Base-by-base conservation (phyloP, 2,329 filamentous ascomycete species). In the Fusarium avenaceum region DNA sequence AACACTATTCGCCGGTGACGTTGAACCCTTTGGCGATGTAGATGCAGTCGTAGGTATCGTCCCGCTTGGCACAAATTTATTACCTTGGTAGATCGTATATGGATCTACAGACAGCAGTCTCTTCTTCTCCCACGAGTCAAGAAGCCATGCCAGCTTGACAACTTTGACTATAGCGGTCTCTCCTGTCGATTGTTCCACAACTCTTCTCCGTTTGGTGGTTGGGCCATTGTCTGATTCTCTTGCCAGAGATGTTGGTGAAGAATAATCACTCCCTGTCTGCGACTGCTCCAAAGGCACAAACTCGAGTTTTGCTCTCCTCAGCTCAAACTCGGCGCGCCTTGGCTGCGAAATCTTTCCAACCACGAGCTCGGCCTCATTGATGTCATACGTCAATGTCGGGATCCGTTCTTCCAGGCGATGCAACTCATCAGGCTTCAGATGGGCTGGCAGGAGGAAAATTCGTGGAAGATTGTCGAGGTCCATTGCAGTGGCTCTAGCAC, bases 261-360 rank as follows among this genome's bases (percentile, higher is more conserved):
- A 15, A 30, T 32, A 40, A 17, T 46, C 43, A 13, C 10, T 38
- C n/a, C 22, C 33, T 33, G 32, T 28, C n/a, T 45, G 63, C 8
- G 47, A 20, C 14, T 60, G 55, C 20, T 55, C 39, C 28, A 74
- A 24, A 8, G 75, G 87, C 55, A 87, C 82, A 0, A 89, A 88
- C 40, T 79, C 76, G 4, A 97, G 71, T 15, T 88, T 89, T 45
- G 87, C 85, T 8, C 87, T 85, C 53, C 92, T 85, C 63, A 98
- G 81, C 78, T 98, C 95, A 71, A 96, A 89, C 46, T 87, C 83
- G 1, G 93, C 93, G 19, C 95, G 86, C 72, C 88, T 86, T 67
- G 87, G 89, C 56, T 87, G 90, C 1, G 84, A 84, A 33, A 97
- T 85, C 69, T 89, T 92, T 3, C 92, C 93, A 30, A 98, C 76